A percentile compares a stretch with the other conserved stretches of the same genome.
These are phyloP conservation scores for Metschnikowia picachoensis DNA, from an alignment of 805 yeast species.

Conservation along the genomic window DNA sequence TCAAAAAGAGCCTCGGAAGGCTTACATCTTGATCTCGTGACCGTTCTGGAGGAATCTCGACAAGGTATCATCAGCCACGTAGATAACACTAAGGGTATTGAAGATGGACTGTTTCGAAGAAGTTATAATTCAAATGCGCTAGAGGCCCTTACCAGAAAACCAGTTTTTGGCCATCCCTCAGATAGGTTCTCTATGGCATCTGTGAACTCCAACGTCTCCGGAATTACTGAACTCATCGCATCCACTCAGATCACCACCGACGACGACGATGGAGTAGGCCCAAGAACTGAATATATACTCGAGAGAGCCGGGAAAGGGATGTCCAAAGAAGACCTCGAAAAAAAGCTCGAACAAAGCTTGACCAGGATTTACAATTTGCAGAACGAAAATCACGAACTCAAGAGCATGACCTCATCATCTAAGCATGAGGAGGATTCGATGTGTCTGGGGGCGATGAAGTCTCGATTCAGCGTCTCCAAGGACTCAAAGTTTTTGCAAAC, in stretches of 20 bases:
- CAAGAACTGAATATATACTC: slow-evolving; percentile 2
- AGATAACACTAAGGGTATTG: not conserved
- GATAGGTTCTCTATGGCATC: slow-evolving; percentile 55
- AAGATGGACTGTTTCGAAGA: slow-evolving; percentile 16
- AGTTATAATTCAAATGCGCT: slow-evolving; percentile 35
- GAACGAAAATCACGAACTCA: slow-evolving; percentile 24
- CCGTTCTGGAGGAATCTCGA: slow-evolving; percentile 35
- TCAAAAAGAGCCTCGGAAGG: slow-evolving; percentile 35
- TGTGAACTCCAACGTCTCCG: slow-evolving; percentile 46
- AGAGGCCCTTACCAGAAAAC: slow-evolving; percentile 30
- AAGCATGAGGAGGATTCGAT: not conserved
- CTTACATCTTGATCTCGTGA: slow-evolving; percentile 34
- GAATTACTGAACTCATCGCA: slow-evolving; percentile 44
- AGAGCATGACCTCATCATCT: slow-evolving; percentile 4
- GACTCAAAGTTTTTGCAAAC: slow-evolving; percentile 12
- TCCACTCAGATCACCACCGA: slow-evolving; percentile 42
- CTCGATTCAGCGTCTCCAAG: slow-evolving; percentile 5
- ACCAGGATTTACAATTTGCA: slow-evolving; percentile 34
- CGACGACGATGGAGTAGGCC: slow-evolving; percentile 20
- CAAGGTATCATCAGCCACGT: not conserved
- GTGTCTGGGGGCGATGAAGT: not conserved
- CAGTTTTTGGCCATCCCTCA: slow-evolving; percentile 27
- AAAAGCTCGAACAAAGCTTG: slow-evolving; percentile 37
- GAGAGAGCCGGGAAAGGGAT: slow-evolving; percentile 10
- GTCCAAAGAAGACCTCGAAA: slow-evolving; percentile 31